Base-by-base conservation (phyloP, 768 basidiomycete genomes). In the Kwoniella botswanensis region DNA sequence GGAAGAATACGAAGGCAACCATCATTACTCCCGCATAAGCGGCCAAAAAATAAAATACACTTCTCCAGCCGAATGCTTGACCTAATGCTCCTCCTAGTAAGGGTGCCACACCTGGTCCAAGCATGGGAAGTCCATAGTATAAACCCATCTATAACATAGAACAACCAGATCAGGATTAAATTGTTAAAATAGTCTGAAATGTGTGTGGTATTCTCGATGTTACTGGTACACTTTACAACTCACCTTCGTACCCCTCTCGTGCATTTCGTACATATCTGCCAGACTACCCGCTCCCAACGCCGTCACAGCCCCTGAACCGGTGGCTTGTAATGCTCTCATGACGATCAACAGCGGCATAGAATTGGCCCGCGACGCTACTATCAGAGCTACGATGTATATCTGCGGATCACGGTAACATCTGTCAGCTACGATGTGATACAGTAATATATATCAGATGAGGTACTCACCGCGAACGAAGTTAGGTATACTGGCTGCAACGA, bases 41-140 rank as follows among this genome's bases (percentile, higher is more conserved):
- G 0, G 88, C 85, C 24, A 94, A 87, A 81, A 94, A 93, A 88
- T 92, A 95, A 81, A 95, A 93, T 0, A 89, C 88, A 9, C 90
- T 88, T 46, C 92, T 87, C 94, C 94, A 96, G 63, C 86, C 87
- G 81, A 90, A 90, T 0, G 85, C 87, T 64, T 75, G 73, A 0
- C 80, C 74, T 9, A 75, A 59, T 42, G 75, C 73, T 52, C 76
- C 76, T 13, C 79, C 76, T 35, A 80, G 76, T 0, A 83, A 52
- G 10, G 77, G 76, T 0, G 79, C 82, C 4, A 84, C 60, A 18
- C 75, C 73, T 41, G 83, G 83, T 2, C 65, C 92, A 21, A 94
- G 87, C 21, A 93, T 87, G 0, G 92, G 92, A 18, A 92, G 89
- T 18, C 79, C 77, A 52, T 78, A 79, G 58, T 74, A 81, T 1